Conservation (phyloP, 768 basidiomycete genomes). For the Pleurotus giganteus region DNA sequence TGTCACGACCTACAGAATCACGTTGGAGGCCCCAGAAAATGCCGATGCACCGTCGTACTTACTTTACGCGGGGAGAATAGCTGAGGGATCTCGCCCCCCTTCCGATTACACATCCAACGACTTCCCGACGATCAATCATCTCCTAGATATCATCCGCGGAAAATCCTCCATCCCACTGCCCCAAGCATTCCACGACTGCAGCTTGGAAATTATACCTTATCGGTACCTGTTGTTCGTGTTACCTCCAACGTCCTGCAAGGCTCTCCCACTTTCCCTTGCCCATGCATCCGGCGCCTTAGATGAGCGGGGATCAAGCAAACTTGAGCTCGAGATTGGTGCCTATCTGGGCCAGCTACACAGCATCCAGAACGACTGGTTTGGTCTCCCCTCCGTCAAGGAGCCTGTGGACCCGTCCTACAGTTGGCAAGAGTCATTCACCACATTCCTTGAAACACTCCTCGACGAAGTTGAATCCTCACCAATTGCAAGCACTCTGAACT, state of each 20-base stretch:
- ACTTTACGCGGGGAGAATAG: background rate
- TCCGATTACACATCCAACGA: constrained; percentile 31
- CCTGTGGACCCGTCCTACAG: constrained; percentile 49
- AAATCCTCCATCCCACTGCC: constrained; percentile 51
- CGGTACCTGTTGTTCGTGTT: constrained; percentile 50
- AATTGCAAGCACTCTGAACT: constrained; percentile 18
- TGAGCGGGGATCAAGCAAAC: constrained; percentile 34
- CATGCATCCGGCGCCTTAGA: constrained; percentile 33
- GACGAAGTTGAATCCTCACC: constrained; percentile 32
- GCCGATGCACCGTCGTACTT: background rate
- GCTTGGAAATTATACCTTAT: constrained; percentile 43
- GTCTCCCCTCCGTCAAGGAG: constrained; percentile 26
- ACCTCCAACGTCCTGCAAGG: constrained; percentile 32
- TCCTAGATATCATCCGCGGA: constrained; percentile 40
- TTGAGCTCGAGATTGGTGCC: constrained; percentile 63
- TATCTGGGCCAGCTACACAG: constrained; percentile 63
- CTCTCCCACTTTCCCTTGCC: constrained; percentile 36
- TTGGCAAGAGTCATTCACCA: constrained; percentile 76
- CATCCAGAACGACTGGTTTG: constrained; percentile 80
- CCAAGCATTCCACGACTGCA: constrained; percentile 45
- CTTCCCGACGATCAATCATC: constrained; percentile 33
- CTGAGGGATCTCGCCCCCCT: background rate
- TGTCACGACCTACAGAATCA: constrained; percentile 1
- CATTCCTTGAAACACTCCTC: constrained; percentile 56
- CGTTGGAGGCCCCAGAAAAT: background rate